phyloP scores from a whole-genome alignment of 2,329 filamentous ascomycete species.

The Pseudogymnoascus pannorum region DNA sequence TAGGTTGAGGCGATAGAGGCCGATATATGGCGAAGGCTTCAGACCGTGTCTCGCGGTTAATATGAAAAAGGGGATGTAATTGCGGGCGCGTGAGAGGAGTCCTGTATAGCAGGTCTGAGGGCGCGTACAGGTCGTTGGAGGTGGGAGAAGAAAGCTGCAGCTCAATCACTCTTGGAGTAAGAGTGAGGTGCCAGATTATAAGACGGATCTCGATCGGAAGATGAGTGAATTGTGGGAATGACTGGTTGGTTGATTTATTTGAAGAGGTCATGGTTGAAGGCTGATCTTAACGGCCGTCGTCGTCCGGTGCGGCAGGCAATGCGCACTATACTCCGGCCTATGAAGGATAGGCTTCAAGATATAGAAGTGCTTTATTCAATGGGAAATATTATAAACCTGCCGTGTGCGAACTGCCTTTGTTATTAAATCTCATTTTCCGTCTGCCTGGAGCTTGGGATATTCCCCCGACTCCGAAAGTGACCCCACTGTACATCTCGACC shows the following conservation, averaged over 20 bases:
- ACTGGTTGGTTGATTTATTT: not conserved
- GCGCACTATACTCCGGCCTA: not conserved
- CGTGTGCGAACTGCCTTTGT: not conserved
- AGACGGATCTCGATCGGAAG: constrained; percentile 18
- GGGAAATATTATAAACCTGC: not conserved
- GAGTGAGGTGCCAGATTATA: constrained; percentile 17
- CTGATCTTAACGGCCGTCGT: not conserved
- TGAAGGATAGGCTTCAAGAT: not conserved
- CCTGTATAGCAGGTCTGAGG: not conserved
- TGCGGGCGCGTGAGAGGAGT: not conserved
- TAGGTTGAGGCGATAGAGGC: not conserved
- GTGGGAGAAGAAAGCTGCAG: constrained; percentile 6
- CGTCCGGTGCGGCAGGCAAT: not conserved
- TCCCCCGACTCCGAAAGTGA: not conserved
- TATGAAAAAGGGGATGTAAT: not conserved
- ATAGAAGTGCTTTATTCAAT: not conserved
- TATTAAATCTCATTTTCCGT: constrained; percentile 2
- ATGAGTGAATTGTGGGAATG: constrained; percentile 14
- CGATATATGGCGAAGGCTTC: not conserved
- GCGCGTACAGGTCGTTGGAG: not conserved
- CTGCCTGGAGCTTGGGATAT: not conserved
- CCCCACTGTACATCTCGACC: not conserved
- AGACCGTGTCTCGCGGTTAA: not conserved
- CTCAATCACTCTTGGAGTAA: constrained; percentile 14
- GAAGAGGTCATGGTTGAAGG: not conserved